Evolutionary conservation across 2,329 filamentous ascomycete genomes (phyloP), one percentile per base, ranked within the genome.

Genomic region (Xylaria sp.): DNA sequence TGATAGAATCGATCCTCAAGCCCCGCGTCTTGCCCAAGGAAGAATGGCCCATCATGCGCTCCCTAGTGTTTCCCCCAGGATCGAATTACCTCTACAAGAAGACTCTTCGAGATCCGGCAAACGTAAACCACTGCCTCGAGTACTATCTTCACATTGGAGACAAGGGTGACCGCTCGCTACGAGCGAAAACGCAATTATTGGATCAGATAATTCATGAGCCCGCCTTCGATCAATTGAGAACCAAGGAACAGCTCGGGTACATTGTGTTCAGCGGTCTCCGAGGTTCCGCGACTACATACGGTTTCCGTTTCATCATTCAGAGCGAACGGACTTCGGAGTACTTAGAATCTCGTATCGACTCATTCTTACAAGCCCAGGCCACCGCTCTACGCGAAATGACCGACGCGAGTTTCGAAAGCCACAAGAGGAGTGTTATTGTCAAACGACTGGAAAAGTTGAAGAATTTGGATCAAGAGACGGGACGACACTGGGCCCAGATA

Each of bases 231-330:
- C 94, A 97, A 79, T 86, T 99, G 7, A 89, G 96, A 59, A 98
- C 96, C 51, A 97, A 98, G 81, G 95, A 99, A 80, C 95, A 99
- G 81, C 90, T 99, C 6, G 96, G 96, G 13, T 99, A 99, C 75
- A 93, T 99, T 62, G 95, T 99, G 0, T 97, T 95, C 81, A 95
- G 92, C 58, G 93, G 93, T 33, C 85, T 89, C 11, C 86, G 91
- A 46, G 87, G 87, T 61, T 89, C 92, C 64, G 83, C 89, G n/a
- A 94, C 92, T 0, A 95, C 92, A 0, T 91, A 93, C 75, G 93
- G 93, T 0, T 96, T 96, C 80, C 88, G 94, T 6, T 92, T 99
- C 71, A 88, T 98, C 70, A 93, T 99, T 36, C 96, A 99, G 82
- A 97, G 93, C 77, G 95, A 99, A 81, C 91, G 91, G 77, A 89